phyloP scores from a whole-genome alignment of 176 grass and related monocot genomes.

The Bromus sterilis region DNA sequence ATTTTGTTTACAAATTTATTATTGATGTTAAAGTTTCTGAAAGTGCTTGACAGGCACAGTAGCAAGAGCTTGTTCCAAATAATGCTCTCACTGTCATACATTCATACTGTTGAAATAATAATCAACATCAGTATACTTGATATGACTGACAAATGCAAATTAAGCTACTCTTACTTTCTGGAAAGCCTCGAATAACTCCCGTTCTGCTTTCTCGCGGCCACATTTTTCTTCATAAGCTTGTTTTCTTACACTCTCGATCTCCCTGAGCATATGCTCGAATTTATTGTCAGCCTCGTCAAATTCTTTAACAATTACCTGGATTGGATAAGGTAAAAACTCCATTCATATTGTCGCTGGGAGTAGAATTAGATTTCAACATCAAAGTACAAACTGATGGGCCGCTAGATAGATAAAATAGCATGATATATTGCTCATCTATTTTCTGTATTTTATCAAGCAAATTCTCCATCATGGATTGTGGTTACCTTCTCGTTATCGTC shows the following conservation, averaged over 20 bases:
- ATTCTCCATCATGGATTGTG: not conserved
- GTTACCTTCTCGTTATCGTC: slow-evolving; percentile 2
- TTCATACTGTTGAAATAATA: not conserved
- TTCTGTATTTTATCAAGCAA: not conserved
- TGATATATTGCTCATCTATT: not conserved
- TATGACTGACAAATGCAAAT: slow-evolving; percentile 12
- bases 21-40: not conserved
- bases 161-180: slow-evolving; percentile 32
- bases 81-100: not conserved
- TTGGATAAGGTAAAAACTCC: not conserved
- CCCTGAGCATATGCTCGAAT: slow-evolving; percentile 23
- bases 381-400: not conserved
- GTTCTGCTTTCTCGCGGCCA: slow-evolving; percentile 18
- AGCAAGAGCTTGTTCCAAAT: no score
- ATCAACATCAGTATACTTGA: not conserved
- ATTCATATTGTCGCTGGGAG: no score
- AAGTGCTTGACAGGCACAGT: not conserved
- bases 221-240: slow-evolving; percentile 44
- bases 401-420: slow-evolving; percentile 1
- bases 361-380: not conserved
- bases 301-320: slow-evolving; percentile 26
- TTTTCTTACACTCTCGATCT: slow-evolving; percentile 23
- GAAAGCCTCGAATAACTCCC: slow-evolving; percentile 32
- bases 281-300: slow-evolving; percentile 10
- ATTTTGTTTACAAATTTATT: not conserved